These are phyloP conservation scores for Myriosclerotinia curreyana DNA, from an alignment of 2,329 filamentous ascomycete species.

Conservation along the genomic window DNA sequence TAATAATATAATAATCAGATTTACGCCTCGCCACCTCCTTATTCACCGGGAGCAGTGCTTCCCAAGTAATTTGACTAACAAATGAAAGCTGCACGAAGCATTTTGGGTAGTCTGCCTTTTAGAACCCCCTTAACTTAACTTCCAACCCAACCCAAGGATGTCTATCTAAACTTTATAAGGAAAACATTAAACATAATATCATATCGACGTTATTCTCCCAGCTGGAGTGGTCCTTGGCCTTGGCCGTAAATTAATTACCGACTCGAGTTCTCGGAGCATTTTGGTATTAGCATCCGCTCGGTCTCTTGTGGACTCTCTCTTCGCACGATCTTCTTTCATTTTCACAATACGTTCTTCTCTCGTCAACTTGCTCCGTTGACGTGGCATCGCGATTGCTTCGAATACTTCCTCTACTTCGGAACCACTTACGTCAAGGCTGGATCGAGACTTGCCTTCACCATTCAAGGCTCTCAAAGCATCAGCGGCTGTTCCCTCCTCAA, in stretches of 20 bases:
- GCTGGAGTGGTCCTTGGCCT: constrained; percentile 33
- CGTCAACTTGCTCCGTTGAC: constrained; percentile 67
- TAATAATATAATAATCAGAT: constrained; percentile 1
- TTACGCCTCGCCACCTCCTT: constrained; percentile 10
- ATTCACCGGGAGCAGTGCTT: neutral
- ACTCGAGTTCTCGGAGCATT: constrained; percentile 91
- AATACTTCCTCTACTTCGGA: constrained; percentile 77
- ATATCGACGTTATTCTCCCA: constrained; percentile 40
- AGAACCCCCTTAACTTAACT: constrained; percentile 13
- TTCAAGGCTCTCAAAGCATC: constrained; percentile 77
- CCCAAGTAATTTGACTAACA: constrained; percentile 5
- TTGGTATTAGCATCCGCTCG: constrained; percentile 77
- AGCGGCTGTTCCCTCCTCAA: constrained; percentile 57
- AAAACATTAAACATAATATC: constrained; percentile 24
- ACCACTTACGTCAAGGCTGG: constrained; percentile 51
- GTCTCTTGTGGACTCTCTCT: constrained; percentile 67
- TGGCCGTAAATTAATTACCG: constrained; percentile 67
- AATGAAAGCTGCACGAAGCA: constrained; percentile 17
- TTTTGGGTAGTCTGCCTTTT: constrained; percentile 8
- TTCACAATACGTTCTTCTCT: constrained; percentile 84
- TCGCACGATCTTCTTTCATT: constrained; percentile 82
- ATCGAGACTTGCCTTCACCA: constrained; percentile 58
- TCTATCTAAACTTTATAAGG: constrained; percentile 17
- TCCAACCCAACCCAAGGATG: constrained; percentile 9
- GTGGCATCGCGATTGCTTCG: constrained; percentile 79